phyloP scores from a whole-genome alignment of 208 protist species.

The Acanthamoeba culbertsoni region DNA sequence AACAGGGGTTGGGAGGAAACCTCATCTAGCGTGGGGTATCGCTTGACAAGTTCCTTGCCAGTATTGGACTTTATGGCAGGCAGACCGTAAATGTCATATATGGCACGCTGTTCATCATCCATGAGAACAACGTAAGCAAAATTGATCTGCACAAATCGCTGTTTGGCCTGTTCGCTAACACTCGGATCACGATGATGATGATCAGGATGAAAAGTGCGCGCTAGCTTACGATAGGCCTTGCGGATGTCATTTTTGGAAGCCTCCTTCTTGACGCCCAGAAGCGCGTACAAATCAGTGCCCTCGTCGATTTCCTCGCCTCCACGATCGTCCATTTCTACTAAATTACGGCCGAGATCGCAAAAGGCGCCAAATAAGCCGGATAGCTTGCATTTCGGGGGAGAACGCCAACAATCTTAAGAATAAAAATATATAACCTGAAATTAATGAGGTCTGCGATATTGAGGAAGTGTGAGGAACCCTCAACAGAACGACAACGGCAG shows the following conservation, averaged over 20 bases:
- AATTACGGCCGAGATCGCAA: too few species aligned
- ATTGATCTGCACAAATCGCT: conserved; percentile 40
- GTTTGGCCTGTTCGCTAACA: neutral
- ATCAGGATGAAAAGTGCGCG: conserved; percentile 28
- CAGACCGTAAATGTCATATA: conserved; percentile 43
- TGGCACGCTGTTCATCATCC: conserved; percentile 37
- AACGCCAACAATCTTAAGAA: too few species aligned
- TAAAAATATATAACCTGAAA: too few species aligned
- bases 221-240: conserved; percentile 15
- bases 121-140: conserved; percentile 26
- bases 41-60: conserved; percentile 9
- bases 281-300: neutral
- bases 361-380: too few species aligned
- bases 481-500: too few species aligned
- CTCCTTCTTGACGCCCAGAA: neutral
- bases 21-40: conserved; percentile 30
- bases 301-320: conserved; percentile 36
- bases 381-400: too few species aligned
- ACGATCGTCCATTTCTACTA: too few species aligned
- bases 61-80: neutral
- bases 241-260: neutral
- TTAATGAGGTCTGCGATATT: too few species aligned
- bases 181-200: conserved; percentile 30
- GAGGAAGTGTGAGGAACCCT: too few species aligned
- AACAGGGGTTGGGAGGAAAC: neutral